A percentile compares a stretch with the other conserved stretches of the same genome.
These are phyloP conservation scores for Colletotrichum melonis DNA, from an alignment of 2,329 filamentous ascomycete species.

Conservation along the genomic window DNA sequence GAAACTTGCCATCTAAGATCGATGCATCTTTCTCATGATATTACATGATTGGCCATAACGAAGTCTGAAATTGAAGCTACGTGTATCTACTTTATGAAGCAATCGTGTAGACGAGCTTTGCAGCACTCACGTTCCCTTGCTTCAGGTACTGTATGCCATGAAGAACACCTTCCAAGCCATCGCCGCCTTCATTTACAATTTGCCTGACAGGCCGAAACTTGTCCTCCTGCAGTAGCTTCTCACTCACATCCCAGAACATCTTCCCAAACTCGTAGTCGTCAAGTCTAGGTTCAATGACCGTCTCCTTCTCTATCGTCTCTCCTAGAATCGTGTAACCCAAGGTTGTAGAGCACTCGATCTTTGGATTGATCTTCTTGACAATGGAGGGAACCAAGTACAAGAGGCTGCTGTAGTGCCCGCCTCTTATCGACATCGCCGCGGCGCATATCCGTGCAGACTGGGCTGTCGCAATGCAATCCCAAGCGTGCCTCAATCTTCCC, in stretches of 20 bases:
- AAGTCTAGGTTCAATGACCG: constrained; percentile 37
- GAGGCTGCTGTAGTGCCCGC: constrained; percentile 51
- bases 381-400: constrained; percentile 52
- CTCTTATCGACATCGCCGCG: constrained; percentile 41
- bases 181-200: constrained; percentile 42
- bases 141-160: constrained; percentile 25
- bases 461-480: constrained; percentile 48
- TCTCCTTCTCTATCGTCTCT: constrained; percentile 43
- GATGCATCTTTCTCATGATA: background rate
- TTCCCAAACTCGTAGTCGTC: constrained; percentile 50
- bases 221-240: constrained; percentile 47
- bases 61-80: background rate
- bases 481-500: constrained; percentile 44
- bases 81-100: background rate
- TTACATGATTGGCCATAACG: background rate
- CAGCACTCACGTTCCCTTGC: constrained; percentile 50
- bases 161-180: constrained; percentile 49
- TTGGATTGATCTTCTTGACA: constrained; percentile 49
- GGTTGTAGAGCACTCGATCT: constrained; percentile 44
- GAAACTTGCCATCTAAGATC: no score
- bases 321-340: constrained; percentile 55
- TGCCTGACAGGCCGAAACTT: constrained; percentile 48
- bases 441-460: constrained; percentile 46
- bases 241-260: constrained; percentile 50
- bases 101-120: constrained; percentile 59